Base-by-base conservation (phyloP, 2,329 filamentous ascomycete genomes). In the Cordyceps pruinosa region DNA sequence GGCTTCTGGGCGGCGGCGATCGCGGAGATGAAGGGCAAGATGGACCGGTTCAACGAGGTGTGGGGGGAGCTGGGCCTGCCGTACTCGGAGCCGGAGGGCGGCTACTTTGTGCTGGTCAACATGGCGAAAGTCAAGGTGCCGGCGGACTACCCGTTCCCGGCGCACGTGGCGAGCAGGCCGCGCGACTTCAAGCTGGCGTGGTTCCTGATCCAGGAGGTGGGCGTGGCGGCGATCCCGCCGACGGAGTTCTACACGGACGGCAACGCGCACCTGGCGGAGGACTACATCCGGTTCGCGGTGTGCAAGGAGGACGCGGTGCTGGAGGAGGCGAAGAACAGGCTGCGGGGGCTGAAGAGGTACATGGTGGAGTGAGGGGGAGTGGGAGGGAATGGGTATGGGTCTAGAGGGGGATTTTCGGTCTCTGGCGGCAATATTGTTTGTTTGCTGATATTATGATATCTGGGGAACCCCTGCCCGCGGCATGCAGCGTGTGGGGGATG, bases 41-140 rank as follows among this genome's bases (percentile, higher is more conserved):
- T 97, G 76, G 80, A 88, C 64, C 83, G 83, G 25, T 97, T 99
- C 78, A 96, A 93, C 70, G 79, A 87, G 60, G 77, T 93, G 41
- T 93, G 88, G 77, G 77, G 83, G 50, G 89, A 93, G 73, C 80
- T 93, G 7, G 82, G 79, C 17, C 77, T 93, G 50, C 87, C 88
- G 4, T 96, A 93, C 76, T 93, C 90, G 1, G 88, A 96, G 59
- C 94, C 94, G 5, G 92, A 99, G 72, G 94, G 94, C 54, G 94
- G 94, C 21, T 99, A 99, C 77, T 99, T 99, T 69, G 90, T 99
- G 39, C 83, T 99, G 54, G 94, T 90, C 62, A 99, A 99, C 75
- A 86, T 97, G 79, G 79, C 83, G 58, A 92, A 93, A 69, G 90
- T 99, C 58, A 84, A 88, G 69, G 70, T 99, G 5, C 94, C 94